Evolutionary conservation across 768 basidiomycete species (phyloP), one percentile per base, ranked within the genome.

Genomic region (Hemileccinum rubropunctum): DNA sequence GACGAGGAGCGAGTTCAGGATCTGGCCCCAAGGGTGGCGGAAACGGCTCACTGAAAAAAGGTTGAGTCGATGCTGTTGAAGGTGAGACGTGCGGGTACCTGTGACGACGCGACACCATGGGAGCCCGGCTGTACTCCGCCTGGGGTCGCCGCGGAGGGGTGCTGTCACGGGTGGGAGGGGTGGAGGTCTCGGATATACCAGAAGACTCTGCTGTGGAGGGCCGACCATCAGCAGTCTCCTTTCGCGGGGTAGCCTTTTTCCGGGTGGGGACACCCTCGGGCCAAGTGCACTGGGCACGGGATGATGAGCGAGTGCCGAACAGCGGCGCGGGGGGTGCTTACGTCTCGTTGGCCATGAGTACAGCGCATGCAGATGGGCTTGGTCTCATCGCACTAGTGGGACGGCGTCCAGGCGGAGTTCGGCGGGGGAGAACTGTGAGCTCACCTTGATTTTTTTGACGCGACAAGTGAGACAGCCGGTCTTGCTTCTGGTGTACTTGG

Each of bases 381-480:
- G 12, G 80, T 79, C 71, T 98, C 94, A 66, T 95, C 94, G 69
- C 94, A 98, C 88, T 92, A 56, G 14, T 50, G 42, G 28, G 26
- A 37, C 27, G 49, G 43, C 20, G 44, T 55, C 40, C 18, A 58
- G 39, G 4, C 3, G 12, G 18, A 13, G 47, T 35, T 38, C 33
- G 39, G 37, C 32, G 18, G 51, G n/a, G 35, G 40, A 2, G 48
- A n/a, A 36, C 41, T 47, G 47, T 13, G 32, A 47, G 64, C 78
- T 47, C 55, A 89, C 90, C 81, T 97, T 97, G 63, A 98, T 91
- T 77, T 95, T 91, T 77, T 95, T 94, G 54, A 83, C 81, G 60
- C 94, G 81, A 78, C 94, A 98, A 37, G 91, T 94, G 65, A 95
- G 72, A 66, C 94, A 98, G 20, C 94, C 94, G 1, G 92, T 93